Evolutionary conservation across 352 stramenopile genomes (phyloP).

Genomic region (Globisporangium spiculum): DNA sequence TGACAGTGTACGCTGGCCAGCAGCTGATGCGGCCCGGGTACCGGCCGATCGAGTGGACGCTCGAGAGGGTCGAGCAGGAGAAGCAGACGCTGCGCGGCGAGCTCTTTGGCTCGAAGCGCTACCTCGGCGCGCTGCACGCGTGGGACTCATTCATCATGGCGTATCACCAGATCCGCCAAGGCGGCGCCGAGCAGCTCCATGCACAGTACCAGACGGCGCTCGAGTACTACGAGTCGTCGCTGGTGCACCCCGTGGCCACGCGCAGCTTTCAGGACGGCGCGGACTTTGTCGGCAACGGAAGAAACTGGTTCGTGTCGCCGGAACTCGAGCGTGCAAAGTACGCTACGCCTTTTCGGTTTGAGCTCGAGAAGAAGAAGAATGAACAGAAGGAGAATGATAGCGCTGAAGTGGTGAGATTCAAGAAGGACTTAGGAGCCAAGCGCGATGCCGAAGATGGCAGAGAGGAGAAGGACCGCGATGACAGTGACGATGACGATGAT

Average conservation of each 20-base stretch:
- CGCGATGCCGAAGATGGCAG: neutral
- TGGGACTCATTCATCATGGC: slow-evolving; percentile 37
- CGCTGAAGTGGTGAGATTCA: neutral
- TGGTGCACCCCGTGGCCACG: slow-evolving; percentile 33
- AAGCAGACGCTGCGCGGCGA: slow-evolving; percentile 23
- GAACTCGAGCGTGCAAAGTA: slow-evolving; percentile 10
- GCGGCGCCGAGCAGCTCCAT: slow-evolving; percentile 38
- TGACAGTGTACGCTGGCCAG: slow-evolving; percentile 52
- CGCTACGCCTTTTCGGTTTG: slow-evolving; percentile 11
- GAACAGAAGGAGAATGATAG: neutral
- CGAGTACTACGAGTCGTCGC: slow-evolving; percentile 54
- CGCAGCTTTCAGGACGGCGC: slow-evolving; percentile 30
- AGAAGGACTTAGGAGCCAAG: neutral
- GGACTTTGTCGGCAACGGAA: slow-evolving; percentile 31
- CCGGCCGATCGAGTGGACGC: slow-evolving; percentile 40
- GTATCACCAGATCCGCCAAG: slow-evolving; percentile 35
- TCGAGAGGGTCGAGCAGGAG: slow-evolving; percentile 44
- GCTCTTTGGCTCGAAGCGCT: slow-evolving; percentile 19
- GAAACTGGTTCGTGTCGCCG: slow-evolving; percentile 43
- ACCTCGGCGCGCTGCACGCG: slow-evolving; percentile 9
- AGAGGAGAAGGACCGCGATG: neutral
- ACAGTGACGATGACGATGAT: neutral
- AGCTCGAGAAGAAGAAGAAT: neutral
- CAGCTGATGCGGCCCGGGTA: slow-evolving; percentile 36
- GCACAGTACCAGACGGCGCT: slow-evolving; percentile 54